A percentile compares a stretch with the other conserved stretches of the same genome.
Conservation (phyloP, 352 stramenopile species). For the Paralagenidium karlingii region DNA sequence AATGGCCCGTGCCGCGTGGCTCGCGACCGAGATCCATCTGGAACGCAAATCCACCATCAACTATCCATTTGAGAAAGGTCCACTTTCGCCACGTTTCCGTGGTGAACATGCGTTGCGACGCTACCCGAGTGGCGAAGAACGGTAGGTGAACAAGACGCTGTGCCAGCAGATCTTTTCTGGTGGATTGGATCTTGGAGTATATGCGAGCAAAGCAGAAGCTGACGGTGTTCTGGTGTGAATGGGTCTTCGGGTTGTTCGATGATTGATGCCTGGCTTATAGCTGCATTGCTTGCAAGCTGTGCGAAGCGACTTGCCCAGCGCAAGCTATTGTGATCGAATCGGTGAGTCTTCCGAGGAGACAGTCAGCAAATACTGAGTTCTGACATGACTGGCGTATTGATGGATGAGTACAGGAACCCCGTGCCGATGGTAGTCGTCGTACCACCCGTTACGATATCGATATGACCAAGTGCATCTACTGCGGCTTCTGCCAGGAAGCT, state of each 20-base stretch:
- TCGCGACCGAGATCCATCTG: constrained; percentile 70
- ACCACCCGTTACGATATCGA: constrained; percentile 99
- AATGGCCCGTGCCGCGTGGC: constrained; percentile 64
- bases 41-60: constrained; percentile 97
- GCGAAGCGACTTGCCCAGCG: constrained; percentile 98
- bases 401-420: constrained; percentile 63
- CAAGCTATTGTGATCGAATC: constrained; percentile 99
- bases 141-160: constrained; percentile 23
- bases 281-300: constrained; percentile 99
- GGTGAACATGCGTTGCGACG: constrained; percentile 96
- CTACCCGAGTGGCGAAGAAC: constrained; percentile 99
- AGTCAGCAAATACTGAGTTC: too few species aligned
- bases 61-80: constrained; percentile 98
- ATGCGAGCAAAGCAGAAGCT: neutral
- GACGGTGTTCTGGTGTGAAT: neutral
- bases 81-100: constrained; percentile 95
- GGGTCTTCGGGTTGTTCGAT: neutral
- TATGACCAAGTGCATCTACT: constrained; percentile 99
- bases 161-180: neutral
- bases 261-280: constrained; percentile 10
- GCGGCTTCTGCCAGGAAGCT: constrained; percentile 92
- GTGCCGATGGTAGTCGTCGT: constrained; percentile 94
- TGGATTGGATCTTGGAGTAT: neutral
- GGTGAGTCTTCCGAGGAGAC: constrained; percentile 19
- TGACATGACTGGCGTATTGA: neutral